Percentiles rank a stretch among this genome's conserved stretches.
These are phyloP conservation scores for Myotisia sp. DNA, from an alignment of 2,329 filamentous ascomycete genomes.

Conservation along the genomic window DNA sequence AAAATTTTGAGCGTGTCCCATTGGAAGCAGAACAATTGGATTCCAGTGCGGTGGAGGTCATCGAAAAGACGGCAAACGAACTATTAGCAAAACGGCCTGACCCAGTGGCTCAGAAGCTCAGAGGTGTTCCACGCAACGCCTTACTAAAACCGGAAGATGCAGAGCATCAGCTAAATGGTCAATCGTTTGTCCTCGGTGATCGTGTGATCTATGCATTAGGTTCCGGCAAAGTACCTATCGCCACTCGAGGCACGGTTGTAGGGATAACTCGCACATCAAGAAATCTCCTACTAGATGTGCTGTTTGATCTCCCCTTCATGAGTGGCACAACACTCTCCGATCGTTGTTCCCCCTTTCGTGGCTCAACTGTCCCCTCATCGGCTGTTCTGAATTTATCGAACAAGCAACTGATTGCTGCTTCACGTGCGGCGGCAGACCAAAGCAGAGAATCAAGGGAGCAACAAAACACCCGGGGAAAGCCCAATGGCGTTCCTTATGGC, in stretches of 20 bases:
- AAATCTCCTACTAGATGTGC: slow-evolving; percentile 69
- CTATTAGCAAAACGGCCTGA: slow-evolving; percentile 39
- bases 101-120: slow-evolving; percentile 53
- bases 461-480: slow-evolving; percentile 43
- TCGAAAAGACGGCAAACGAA: slow-evolving; percentile 62
- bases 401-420: slow-evolving; percentile 57
- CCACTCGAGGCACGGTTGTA: slow-evolving; percentile 80
- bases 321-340: slow-evolving; percentile 84
- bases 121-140: slow-evolving; percentile 69
- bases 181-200: slow-evolving; percentile 72
- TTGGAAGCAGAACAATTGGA: slow-evolving; percentile 93
- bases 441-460: slow-evolving; percentile 25
- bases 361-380: slow-evolving; percentile 77
- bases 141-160: slow-evolving; percentile 88
- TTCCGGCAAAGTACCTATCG: slow-evolving; percentile 88
- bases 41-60: slow-evolving; percentile 67
- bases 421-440: slow-evolving; percentile 27
- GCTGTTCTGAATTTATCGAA: slow-evolving; percentile 77
- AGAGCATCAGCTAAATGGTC: slow-evolving; percentile 79
- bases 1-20: slow-evolving; percentile 88
- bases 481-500: slow-evolving; percentile 45
- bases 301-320: slow-evolving; percentile 95
- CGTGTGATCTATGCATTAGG: slow-evolving; percentile 85
- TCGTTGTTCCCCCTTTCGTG: slow-evolving; percentile 82
- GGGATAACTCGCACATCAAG: slow-evolving; percentile 81